phyloP scores from a whole-genome alignment of 106 monocot species.

The Triglochin maritima region DNA sequence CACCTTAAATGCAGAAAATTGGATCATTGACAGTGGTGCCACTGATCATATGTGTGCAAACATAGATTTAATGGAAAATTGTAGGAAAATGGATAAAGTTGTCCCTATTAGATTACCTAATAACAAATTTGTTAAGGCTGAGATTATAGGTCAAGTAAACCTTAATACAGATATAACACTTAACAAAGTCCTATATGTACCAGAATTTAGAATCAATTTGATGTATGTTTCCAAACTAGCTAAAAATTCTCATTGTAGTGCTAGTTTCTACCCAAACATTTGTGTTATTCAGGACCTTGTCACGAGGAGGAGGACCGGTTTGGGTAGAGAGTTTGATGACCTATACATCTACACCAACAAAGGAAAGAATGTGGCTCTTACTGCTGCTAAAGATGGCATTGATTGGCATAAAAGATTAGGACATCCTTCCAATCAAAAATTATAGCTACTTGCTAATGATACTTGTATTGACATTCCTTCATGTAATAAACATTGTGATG shows the following conservation, averaged over 20 bases:
- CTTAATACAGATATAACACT: neutral
- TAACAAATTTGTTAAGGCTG: neutral
- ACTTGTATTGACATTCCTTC: no score
- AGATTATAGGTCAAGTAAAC: neutral
- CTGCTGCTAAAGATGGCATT: no score
- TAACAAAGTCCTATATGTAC: neutral
- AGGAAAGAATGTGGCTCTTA: no score
- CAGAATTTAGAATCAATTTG: neutral
- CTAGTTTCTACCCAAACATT: no score
- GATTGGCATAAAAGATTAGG: no score
- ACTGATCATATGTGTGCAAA: neutral
- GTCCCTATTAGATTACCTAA: neutral
- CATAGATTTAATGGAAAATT: neutral
- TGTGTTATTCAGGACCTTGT: no score
- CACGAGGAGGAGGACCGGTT: no score
- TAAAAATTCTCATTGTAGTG: neutral
- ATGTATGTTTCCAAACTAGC: neutral
- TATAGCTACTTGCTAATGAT: no score
- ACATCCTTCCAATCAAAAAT: no score
- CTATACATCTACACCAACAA: no score
- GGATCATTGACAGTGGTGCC: neutral
- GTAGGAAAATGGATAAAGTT: neutral
- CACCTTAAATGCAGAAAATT: neutral
- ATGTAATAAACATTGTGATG: no score
- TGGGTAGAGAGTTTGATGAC: no score